Percentiles rank a stretch among this genome's conserved stretches.
These are phyloP conservation scores for Septoria petroselini DNA, from an alignment of 2,329 filamentous ascomycete species.

Conservation along the genomic window DNA sequence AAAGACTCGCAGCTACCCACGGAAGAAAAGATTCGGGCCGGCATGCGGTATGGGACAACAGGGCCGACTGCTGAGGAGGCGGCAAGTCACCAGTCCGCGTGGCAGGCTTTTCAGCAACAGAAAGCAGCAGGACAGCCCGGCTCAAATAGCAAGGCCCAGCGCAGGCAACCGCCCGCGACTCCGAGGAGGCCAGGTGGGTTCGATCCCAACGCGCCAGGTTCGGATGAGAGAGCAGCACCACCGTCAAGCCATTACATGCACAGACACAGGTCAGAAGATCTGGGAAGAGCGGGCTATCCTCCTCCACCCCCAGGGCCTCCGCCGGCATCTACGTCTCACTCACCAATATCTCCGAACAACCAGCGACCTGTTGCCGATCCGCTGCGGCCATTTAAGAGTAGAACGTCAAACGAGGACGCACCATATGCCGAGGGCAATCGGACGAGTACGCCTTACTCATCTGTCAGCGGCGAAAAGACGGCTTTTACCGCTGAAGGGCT, in stretches of 20 bases:
- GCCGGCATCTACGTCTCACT: conserved; percentile 35
- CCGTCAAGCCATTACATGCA: conserved; percentile 30
- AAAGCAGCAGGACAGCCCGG: conserved; percentile 30
- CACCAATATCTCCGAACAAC: conserved; percentile 32
- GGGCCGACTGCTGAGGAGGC: conserved; percentile 20
- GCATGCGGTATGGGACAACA: conserved; percentile 35
- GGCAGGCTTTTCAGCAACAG: conserved; percentile 33
- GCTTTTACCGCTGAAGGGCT: conserved; percentile 53
- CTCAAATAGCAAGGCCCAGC: conserved; percentile 40
- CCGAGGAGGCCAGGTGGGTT: conserved; percentile 55
- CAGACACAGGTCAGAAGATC: conserved; percentile 33
- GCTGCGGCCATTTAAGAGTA: conserved; percentile 38
- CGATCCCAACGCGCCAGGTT: conserved; percentile 57
- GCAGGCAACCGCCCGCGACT: conserved; percentile 36
- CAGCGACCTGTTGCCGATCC: conserved; percentile 42
- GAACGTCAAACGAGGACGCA: conserved; percentile 33
- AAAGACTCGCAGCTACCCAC: conserved; percentile 37
- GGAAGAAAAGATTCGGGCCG: conserved; percentile 39
- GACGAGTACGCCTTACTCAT: conserved; percentile 54
- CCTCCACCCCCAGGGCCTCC: conserved; percentile 41
- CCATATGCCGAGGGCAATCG: conserved; percentile 50
- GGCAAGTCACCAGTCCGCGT: conserved; percentile 38
- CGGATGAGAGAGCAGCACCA: conserved; percentile 56
- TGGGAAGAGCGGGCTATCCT: conserved; percentile 30
- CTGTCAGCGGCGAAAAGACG: conserved; percentile 55